These are phyloP conservation scores for Penicillium digitatum DNA, from an alignment of 2,329 filamentous ascomycete genomes.

Conservation along the genomic window DNA sequence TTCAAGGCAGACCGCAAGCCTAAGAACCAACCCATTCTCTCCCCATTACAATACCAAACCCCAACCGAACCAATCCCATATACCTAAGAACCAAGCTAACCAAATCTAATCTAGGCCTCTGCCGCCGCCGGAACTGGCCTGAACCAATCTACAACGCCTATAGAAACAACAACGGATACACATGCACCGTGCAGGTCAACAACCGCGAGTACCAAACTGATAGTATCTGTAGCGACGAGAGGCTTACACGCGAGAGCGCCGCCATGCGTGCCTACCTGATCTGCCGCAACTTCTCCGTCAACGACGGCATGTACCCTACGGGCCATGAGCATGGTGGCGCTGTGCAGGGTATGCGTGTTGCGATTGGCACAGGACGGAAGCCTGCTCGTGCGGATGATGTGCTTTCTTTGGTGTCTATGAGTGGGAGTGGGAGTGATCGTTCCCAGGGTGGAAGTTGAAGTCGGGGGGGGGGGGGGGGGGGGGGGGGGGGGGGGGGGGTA, in stretches of 20 bases:
- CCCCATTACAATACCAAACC: background rate
- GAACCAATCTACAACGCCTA: slow-evolving; percentile 86
- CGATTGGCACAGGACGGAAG: slow-evolving; percentile 59
- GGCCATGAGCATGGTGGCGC: slow-evolving; percentile 53
- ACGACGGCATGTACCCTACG: slow-evolving; percentile 77
- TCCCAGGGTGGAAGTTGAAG: slow-evolving; percentile 47
- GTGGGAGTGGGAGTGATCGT: slow-evolving; percentile 43
- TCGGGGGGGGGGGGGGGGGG: slow-evolving; percentile 56
- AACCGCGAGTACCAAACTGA: slow-evolving; percentile 95
- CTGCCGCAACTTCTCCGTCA: slow-evolving; percentile 94
- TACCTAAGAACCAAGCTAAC: slow-evolving; percentile 12
- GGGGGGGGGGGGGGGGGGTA: slow-evolving; percentile 57
- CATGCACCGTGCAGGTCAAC: slow-evolving; percentile 89
- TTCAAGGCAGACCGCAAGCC: background rate
- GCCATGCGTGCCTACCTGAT: slow-evolving; percentile 97
- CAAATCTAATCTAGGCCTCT: slow-evolving; percentile 64
- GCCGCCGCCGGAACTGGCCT: slow-evolving; percentile 88
- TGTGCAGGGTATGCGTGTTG: slow-evolving; percentile 60
- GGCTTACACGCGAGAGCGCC: slow-evolving; percentile 83
- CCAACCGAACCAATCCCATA: slow-evolving; percentile 1
- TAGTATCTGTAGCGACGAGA: slow-evolving; percentile 73
- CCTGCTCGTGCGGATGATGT: slow-evolving; percentile 49
- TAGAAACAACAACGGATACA: slow-evolving; percentile 69
- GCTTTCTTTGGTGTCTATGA: slow-evolving; percentile 31
- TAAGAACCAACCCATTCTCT: background rate